phyloP scores from a whole-genome alignment of 352 stramenopile species.

The Phytophthora tentaculata region DNA sequence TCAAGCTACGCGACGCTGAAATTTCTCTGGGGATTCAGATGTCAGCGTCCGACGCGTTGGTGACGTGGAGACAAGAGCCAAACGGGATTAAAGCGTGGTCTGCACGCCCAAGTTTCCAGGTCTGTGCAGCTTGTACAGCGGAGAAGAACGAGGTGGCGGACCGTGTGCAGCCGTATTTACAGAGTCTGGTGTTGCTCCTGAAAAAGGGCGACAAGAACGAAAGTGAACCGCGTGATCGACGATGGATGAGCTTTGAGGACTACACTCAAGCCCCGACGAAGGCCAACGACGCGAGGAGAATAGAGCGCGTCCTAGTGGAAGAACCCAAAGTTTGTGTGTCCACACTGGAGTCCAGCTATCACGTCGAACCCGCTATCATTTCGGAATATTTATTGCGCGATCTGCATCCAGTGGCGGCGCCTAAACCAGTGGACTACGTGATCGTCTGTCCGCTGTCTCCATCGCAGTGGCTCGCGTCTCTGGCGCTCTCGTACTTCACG shows the following conservation, averaged over 20 bases:
- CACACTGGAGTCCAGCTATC: conserved; percentile 56
- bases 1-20: conserved; percentile 44
- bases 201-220: conserved; percentile 40
- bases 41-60: conserved; percentile 53
- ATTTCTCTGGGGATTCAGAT: conserved; percentile 58
- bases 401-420: conserved; percentile 65
- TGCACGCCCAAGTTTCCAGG: conserved; percentile 20
- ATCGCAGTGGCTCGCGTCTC: conserved; percentile 70
- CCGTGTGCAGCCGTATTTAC: conserved; percentile 49
- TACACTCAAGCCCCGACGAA: conserved; percentile 29
- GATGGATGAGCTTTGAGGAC: conserved; percentile 57
- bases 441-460: conserved; percentile 77
- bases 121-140: conserved; percentile 28
- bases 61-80: conserved; percentile 49
- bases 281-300: conserved; percentile 25
- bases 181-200: conserved; percentile 37
- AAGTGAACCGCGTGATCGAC: conserved; percentile 26
- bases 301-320: conserved; percentile 35
- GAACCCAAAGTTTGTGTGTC: conserved; percentile 56
- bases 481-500: conserved; percentile 76
- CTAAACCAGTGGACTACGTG: conserved; percentile 77
- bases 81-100: conserved; percentile 40
- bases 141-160: conserved; percentile 49
- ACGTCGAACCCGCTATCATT: conserved; percentile 60
- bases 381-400: conserved; percentile 80